These are phyloP conservation scores for Dactylellina drechsleri DNA, from an alignment of 2,329 filamentous ascomycete species.

Conservation along the genomic window DNA sequence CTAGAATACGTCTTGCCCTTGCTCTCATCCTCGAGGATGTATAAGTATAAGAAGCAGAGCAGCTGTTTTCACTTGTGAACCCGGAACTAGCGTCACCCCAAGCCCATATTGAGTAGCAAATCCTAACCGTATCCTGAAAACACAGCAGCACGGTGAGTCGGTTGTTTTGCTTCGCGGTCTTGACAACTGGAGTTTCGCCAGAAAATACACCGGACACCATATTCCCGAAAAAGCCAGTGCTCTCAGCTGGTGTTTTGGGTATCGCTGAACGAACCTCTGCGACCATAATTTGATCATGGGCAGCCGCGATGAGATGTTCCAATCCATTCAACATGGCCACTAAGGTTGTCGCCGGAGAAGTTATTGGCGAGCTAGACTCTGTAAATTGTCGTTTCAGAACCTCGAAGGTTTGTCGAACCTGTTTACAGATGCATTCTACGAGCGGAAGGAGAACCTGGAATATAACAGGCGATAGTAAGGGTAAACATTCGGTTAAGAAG, in stretches of 20 bases:
- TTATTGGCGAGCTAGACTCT: slow-evolving; percentile 61
- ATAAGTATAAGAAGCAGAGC: slow-evolving; percentile 84
- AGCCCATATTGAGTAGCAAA: slow-evolving; percentile 93
- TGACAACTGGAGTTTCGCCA: slow-evolving; percentile 74
- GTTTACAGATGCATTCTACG: slow-evolving; percentile 85
- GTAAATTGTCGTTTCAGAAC: slow-evolving; percentile 75
- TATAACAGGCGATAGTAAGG: slow-evolving; percentile 82
- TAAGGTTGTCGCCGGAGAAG: slow-evolving; percentile 75
- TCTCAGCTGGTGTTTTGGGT: slow-evolving; percentile 81
- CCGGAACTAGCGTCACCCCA: slow-evolving; percentile 74
- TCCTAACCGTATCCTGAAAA: slow-evolving; percentile 92
- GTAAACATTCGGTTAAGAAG: slow-evolving; percentile 83
- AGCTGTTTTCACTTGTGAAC: slow-evolving; percentile 67
- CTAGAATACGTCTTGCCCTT: slow-evolving; percentile 83
- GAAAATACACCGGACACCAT: slow-evolving; percentile 93
- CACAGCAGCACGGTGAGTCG: slow-evolving; percentile 92
- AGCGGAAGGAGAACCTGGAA: slow-evolving; percentile 91
- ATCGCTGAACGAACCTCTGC: slow-evolving; percentile 77
- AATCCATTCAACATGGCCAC: slow-evolving; percentile 91
- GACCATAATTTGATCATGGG: slow-evolving; percentile 80
- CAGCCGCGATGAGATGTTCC: slow-evolving; percentile 86
- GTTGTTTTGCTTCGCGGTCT: slow-evolving; percentile 89
- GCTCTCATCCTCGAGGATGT: slow-evolving; percentile 92
- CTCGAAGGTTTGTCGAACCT: slow-evolving; percentile 78
- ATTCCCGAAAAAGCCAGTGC: slow-evolving; percentile 84